Base-by-base conservation (phyloP, 257 asterid genomes). In the Primulina tabacum region DNA sequence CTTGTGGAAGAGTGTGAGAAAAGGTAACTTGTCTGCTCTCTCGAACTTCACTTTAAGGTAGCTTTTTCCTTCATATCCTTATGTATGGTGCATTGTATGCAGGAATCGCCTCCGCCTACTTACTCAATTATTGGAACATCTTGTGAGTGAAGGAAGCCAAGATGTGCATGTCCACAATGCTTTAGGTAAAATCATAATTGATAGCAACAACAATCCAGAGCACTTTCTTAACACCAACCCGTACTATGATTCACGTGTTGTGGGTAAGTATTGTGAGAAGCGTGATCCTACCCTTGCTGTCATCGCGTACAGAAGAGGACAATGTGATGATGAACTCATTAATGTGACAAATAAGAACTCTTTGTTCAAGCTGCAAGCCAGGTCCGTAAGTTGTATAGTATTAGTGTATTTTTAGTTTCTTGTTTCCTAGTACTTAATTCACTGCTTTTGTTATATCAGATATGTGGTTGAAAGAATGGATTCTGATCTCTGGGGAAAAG, bases 221-320 rank as follows among this genome's bases (percentile, higher is more conserved):
- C 98, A 92, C 71, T 92, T 92, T 82, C 96, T 92, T 71, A 92
- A 92, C 34, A 92, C 98, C 78, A 92, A 92, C 75, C 96, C 96
- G 29, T 89, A 82, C 77, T 92, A 92, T 74, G 98, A 92, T 81
- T 88, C 98, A 34, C 96, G 96, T 18, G 90, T 92, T 72, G 98
- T 92, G 70, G 98, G 98, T 14, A 92, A 89, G 78, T 92, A 92
- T 72, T 92, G 98, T 80, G 96, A 92, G 85, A 92, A 92, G 81
- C 96, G 98, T 29, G 98, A 92, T 79, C 98, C 98, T 12, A 92
- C 98, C 29, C 98, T 92, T 81, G 98, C 98, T 72, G 98, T 92
- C 79, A 94, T 92, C 33, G 98, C 98, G n/a, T 92, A 92, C 77
- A 78, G 92, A 62, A 86, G 98, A 83, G 98, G 98, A 73, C 98